Percentiles rank a stretch among this genome's conserved stretches.
Conservation (phyloP, 306 rosid species). For the Medicago arabica region DNA sequence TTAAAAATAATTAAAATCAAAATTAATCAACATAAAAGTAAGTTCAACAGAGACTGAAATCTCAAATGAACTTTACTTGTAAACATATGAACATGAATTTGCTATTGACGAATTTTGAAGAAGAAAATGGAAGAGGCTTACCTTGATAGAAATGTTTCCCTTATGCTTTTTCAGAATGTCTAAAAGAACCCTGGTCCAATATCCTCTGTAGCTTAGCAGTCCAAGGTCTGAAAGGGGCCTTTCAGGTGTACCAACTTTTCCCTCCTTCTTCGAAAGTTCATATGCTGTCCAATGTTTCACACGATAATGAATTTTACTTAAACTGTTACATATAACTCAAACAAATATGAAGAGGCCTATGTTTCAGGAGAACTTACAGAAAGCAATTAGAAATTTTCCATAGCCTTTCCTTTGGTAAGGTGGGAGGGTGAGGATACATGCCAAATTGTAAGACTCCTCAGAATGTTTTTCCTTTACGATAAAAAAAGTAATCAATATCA, state of each 20-base stretch:
- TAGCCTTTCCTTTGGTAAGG: constrained; percentile 99
- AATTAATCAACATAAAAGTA: background rate
- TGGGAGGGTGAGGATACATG: constrained; percentile 98
- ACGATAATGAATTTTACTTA: constrained; percentile 30
- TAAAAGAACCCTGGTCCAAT: constrained; percentile 96
- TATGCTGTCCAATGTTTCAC: constrained; percentile 72
- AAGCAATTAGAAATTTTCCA: constrained; percentile 96
- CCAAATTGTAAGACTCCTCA: constrained; percentile 96
- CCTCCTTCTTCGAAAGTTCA: constrained; percentile 98
- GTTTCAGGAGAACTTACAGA: constrained; percentile 65
- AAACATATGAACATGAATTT: constrained; percentile 11
- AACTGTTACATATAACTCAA: constrained; percentile 6
- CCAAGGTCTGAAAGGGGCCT: constrained; percentile 99
- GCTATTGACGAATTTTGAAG: background rate
- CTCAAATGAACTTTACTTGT: constrained; percentile 11
- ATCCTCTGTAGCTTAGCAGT: constrained; percentile 94
- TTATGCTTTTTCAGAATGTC: constrained; percentile 95
- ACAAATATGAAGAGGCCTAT: constrained; percentile 5
- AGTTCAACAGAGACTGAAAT: constrained; percentile 10
- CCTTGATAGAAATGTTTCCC: constrained; percentile 98
- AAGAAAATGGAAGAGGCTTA: constrained; percentile 41
- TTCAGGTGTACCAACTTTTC: constrained; percentile 98
- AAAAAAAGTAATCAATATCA: constrained; percentile 37
- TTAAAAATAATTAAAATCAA: background rate
- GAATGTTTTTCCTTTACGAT: constrained; percentile 93